Conservation (phyloP, 1,284 basidiomycete genomes). For the Agaricales sp. region DNA sequence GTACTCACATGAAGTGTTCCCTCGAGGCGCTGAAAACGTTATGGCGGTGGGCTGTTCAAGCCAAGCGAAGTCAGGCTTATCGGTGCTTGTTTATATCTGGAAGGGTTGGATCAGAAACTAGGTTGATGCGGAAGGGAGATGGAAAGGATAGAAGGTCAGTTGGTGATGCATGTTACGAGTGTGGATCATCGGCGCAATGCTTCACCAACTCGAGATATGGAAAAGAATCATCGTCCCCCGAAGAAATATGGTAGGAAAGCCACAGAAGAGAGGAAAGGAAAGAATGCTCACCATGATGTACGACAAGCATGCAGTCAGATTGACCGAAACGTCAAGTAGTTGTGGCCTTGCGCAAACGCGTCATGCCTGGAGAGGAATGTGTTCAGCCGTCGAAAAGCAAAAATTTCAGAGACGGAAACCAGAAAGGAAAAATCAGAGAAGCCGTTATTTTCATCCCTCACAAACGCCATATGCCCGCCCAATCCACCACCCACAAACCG, state of each 20-base stretch:
- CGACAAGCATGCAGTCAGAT: too few relatives aligned
- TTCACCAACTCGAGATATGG: slow-evolving; percentile 62
- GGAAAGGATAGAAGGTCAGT: slow-evolving; percentile 34
- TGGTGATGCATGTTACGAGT: slow-evolving; percentile 79
- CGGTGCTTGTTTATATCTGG: too few relatives aligned
- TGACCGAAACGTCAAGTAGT: neutral
- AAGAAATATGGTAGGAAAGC: neutral
- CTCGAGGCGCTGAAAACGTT: slow-evolving; percentile 1
- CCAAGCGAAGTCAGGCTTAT: too few relatives aligned
- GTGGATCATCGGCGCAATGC: slow-evolving; percentile 47
- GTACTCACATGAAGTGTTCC: neutral
- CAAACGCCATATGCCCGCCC: neutral
- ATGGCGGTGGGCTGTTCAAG: too few relatives aligned
- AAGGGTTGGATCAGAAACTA: too few relatives aligned
- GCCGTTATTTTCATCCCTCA: neutral
- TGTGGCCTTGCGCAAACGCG: neutral
- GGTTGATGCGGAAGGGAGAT: slow-evolving; percentile 12
- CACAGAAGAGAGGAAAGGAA: neutral
- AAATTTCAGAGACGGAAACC: slow-evolving; percentile 11
- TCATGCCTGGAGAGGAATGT: neutral
- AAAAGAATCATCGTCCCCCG: slow-evolving; percentile 48
- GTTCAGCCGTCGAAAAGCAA: slow-evolving; percentile 11
- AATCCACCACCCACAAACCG: neutral
- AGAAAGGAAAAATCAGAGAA: neutral
- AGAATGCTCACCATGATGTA: neutral